These are phyloP conservation scores for Garcia nutans DNA, from an alignment of 345 rosid genomes.

Conservation along the genomic window DNA sequence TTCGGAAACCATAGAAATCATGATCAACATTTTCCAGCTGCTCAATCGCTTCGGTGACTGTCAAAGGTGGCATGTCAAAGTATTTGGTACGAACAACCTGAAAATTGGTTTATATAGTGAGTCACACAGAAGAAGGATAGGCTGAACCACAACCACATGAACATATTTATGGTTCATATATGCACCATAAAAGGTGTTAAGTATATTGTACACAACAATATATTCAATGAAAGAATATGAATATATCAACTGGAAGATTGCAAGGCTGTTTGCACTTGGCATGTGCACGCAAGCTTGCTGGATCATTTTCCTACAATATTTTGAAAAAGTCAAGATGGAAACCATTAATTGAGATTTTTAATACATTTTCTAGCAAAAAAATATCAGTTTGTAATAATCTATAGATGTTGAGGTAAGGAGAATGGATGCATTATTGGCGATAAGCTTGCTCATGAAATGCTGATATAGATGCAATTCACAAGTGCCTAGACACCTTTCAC, in stretches of 20 bases:
- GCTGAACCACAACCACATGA: background rate
- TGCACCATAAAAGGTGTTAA: background rate
- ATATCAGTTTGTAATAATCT: background rate
- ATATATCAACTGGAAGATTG: too few species aligned
- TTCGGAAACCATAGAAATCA: slow-evolving; percentile 82
- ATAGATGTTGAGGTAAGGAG: background rate
- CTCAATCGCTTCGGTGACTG: slow-evolving; percentile 74
- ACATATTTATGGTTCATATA: too few species aligned
- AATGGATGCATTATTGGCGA: background rate
- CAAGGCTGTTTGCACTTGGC: too few species aligned
- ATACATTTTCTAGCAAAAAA: background rate
- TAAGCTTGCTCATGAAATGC: background rate
- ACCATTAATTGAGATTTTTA: too few species aligned
- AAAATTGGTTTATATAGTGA: background rate
- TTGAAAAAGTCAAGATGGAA: background rate
- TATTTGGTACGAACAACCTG: slow-evolving; percentile 86
- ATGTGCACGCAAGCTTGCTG: too few species aligned
- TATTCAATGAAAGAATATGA: too few species aligned
- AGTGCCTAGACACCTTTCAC: background rate
- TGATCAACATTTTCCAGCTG: slow-evolving; percentile 84
- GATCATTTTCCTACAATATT: background rate
- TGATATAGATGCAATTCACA: background rate
- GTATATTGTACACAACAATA: background rate
- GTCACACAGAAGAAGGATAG: background rate
- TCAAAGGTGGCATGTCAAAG: slow-evolving; percentile 93